phyloP scores from a whole-genome alignment of 768 basidiomycete genomes.

The Tubosaeta brunneosetosa region DNA sequence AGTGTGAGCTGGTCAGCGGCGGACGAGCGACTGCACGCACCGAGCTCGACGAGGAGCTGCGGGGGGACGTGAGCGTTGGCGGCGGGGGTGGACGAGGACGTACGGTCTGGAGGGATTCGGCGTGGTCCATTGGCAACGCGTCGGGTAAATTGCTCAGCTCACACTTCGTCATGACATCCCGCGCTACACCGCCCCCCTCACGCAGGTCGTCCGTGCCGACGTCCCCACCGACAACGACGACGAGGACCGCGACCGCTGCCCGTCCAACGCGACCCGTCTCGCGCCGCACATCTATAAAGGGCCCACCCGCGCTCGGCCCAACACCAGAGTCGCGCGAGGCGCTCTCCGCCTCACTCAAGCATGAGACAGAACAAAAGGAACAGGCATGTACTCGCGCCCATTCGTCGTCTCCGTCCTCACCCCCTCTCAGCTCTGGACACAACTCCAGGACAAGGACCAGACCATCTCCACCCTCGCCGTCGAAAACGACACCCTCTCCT shows the following conservation, averaged over 20 bases:
- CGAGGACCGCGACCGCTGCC: constrained; percentile 45
- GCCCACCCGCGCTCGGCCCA: constrained; percentile 26
- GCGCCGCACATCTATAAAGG: constrained; percentile 50
- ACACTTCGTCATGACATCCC: constrained; percentile 37
- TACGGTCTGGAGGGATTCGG: constrained; percentile 35
- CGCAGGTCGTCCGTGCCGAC: constrained; percentile 44
- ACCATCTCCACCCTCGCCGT: constrained; percentile 52
- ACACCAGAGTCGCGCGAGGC: constrained; percentile 51
- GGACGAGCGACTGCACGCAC: constrained; percentile 24
- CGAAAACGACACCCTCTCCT: constrained; percentile 63
- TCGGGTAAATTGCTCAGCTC: background rate
- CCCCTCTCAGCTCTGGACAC: constrained; percentile 61
- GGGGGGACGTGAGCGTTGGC: constrained; percentile 5
- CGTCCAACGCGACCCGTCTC: constrained; percentile 56
- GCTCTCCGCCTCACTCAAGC: constrained; percentile 59
- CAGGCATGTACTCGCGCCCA: constrained; percentile 43
- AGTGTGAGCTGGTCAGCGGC: constrained; percentile 23
- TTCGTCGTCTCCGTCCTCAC: constrained; percentile 5
- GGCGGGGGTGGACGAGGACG: constrained; percentile 9
- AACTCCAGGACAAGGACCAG: constrained; percentile 76
- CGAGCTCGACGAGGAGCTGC: constrained; percentile 42
- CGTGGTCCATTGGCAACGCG: constrained; percentile 1
- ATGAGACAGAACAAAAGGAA: constrained; percentile 80
- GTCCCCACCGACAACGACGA: constrained; percentile 32
- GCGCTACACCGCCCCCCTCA: constrained; percentile 41